phyloP scores from a whole-genome alignment of 192 early-diverging fungal species.

The Rhizophagus prolifer region DNA sequence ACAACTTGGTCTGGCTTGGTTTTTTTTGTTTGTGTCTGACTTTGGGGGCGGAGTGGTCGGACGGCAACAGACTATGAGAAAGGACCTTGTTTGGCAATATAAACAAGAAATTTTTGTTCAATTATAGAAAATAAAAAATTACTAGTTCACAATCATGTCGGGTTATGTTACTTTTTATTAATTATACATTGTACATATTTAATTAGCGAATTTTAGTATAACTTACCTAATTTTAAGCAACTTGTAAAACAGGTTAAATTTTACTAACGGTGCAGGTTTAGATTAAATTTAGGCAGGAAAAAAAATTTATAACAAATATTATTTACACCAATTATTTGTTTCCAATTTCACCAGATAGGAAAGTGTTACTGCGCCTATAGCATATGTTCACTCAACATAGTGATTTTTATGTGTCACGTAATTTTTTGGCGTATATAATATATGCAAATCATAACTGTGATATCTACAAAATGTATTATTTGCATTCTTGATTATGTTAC shows the following conservation, averaged over 20 bases:
- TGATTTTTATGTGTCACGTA: no score
- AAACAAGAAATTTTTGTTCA: background rate
- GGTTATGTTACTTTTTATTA: background rate
- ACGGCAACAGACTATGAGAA: background rate
- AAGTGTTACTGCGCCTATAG: no score
- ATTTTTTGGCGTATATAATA: no score
- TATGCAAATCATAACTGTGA: no score
- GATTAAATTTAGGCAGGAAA: background rate
- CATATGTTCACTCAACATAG: no score
- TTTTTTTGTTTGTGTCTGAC: background rate
- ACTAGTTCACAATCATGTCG: background rate
- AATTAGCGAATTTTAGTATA: background rate
- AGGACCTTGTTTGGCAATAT: background rate
- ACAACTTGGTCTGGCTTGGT: background rate
- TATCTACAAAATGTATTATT: no score
- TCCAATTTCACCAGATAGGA: no score
- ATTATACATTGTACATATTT: background rate
- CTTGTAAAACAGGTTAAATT: background rate
- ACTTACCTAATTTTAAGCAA: background rate
- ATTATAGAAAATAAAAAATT: background rate
- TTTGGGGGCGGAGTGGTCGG: background rate
- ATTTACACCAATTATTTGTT: no score
- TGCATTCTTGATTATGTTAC: no score
- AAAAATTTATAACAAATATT: background rate
- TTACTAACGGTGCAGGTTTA: background rate